A percentile compares a stretch with the other conserved stretches of the same genome.
phyloP scores from a whole-genome alignment of 2,329 filamentous ascomycete species.

The Trichoderma citrinoviride region DNA sequence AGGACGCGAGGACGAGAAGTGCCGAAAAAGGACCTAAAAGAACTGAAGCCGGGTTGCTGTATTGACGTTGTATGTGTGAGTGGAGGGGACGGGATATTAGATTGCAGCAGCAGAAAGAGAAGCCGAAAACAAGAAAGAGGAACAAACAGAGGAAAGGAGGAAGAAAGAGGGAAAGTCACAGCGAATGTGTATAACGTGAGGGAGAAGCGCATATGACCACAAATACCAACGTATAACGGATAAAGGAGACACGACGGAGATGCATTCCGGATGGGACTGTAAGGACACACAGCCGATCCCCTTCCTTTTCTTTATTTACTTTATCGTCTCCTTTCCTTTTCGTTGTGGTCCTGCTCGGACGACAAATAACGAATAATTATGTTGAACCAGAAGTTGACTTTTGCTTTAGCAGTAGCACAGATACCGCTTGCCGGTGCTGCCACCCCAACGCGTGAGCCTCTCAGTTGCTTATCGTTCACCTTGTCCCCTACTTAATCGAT shows the following conservation, averaged over 20 bases:
- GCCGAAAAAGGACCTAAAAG: background rate
- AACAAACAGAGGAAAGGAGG: too few relatives aligned
- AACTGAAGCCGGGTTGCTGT: background rate
- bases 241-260: constrained; percentile 7
- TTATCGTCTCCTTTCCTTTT: background rate
- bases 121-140: background rate
- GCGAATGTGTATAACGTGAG: constrained; percentile 8
- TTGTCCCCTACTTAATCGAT: background rate
- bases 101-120: background rate
- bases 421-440: constrained; percentile 20
- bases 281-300: constrained; percentile 8
- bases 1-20: background rate
- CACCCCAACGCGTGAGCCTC: constrained; percentile 16
- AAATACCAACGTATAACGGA: background rate
- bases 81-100: background rate
- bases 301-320: background rate
- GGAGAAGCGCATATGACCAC: background rate
- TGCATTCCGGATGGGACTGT: constrained; percentile 19
- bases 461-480: background rate
- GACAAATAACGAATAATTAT: background rate
- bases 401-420: constrained; percentile 20
- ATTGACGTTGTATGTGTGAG: background rate
- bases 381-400: constrained; percentile 18
- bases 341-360: background rate
- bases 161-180: background rate